phyloP scores from a whole-genome alignment of 2,329 filamentous ascomycete genomes.

The Canariomyces notabilis region DNA sequence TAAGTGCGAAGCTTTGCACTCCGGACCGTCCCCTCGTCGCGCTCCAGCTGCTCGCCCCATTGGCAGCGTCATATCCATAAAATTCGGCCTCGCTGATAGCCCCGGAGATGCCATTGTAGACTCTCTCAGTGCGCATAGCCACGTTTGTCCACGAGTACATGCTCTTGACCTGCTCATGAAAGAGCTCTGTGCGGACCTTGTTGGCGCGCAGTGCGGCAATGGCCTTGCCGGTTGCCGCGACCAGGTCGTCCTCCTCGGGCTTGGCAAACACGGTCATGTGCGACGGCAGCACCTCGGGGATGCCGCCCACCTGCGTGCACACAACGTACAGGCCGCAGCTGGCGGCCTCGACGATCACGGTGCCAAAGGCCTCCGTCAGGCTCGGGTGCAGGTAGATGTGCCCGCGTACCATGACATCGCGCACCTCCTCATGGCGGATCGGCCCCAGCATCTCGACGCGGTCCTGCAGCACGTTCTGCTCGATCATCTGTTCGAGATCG shows the following conservation, averaged over 20 bases:
- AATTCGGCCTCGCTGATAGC: conserved; percentile 82
- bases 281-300: conserved; percentile 88
- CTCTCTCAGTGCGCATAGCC: conserved; percentile 84
- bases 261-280: conserved; percentile 98
- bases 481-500: conserved; percentile 96
- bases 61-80: conserved; percentile 71
- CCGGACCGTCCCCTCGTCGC: conserved; percentile 63
- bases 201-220: conserved; percentile 82
- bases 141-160: conserved; percentile 99
- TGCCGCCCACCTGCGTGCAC: conserved; percentile 91
- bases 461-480: conserved; percentile 89
- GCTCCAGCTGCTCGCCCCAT: conserved; percentile 53
- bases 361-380: conserved; percentile 94
- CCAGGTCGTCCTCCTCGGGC: conserved; percentile 92
- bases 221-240: conserved; percentile 80
- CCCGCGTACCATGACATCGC: conserved; percentile 93
- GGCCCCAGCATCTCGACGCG: conserved; percentile 88
- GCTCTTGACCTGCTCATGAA: conserved; percentile 93
- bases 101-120: conserved; percentile 89
- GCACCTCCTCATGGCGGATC: conserved; percentile 90
- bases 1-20: conserved; percentile 82
- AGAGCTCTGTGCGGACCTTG: conserved; percentile 83
- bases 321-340: conserved; percentile 95
- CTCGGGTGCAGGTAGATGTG: conserved; percentile 96
- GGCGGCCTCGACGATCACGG: conserved; percentile 94